These are phyloP conservation scores for Papilionanthe hybrid DNA, from an alignment of 116 monocot species.

Conservation along the genomic window DNA sequence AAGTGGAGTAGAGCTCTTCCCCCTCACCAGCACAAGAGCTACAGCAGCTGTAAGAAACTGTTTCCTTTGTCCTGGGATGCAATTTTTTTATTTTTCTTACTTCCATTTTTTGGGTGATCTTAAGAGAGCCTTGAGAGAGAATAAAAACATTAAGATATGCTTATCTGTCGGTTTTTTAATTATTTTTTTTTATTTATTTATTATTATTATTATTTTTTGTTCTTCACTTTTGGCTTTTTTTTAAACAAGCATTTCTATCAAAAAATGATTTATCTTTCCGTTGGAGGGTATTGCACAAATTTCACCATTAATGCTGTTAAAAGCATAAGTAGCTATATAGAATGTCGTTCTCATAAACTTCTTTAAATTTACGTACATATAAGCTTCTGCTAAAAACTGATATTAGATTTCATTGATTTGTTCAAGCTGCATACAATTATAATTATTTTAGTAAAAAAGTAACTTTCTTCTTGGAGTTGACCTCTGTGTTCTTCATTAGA, in stretches of 20 bases:
- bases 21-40: conserved; percentile 54
- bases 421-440: too few relatives aligned
- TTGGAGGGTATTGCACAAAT: background rate
- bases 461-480: too few relatives aligned
- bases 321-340: too few relatives aligned
- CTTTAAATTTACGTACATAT: too few relatives aligned
- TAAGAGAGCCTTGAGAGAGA: background rate
- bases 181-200: too few relatives aligned
- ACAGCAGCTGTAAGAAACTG: conserved; percentile 44
- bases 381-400: too few relatives aligned
- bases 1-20: conserved; percentile 39
- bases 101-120: background rate
- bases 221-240: background rate
- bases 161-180: background rate
- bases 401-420: too few relatives aligned
- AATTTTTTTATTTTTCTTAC: background rate
- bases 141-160: background rate
- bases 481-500: too few relatives aligned
- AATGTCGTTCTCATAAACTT: too few relatives aligned
- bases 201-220: too few relatives aligned
- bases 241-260: background rate
- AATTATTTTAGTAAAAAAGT: too few relatives aligned
- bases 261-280: background rate
- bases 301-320: too few relatives aligned
- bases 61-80: background rate